A percentile compares a stretch with the other conserved stretches of the same genome.
These are phyloP conservation scores for Saccharum officinarum DNA, from an alignment of 176 grass and related monocot genomes.

Conservation along the genomic window DNA sequence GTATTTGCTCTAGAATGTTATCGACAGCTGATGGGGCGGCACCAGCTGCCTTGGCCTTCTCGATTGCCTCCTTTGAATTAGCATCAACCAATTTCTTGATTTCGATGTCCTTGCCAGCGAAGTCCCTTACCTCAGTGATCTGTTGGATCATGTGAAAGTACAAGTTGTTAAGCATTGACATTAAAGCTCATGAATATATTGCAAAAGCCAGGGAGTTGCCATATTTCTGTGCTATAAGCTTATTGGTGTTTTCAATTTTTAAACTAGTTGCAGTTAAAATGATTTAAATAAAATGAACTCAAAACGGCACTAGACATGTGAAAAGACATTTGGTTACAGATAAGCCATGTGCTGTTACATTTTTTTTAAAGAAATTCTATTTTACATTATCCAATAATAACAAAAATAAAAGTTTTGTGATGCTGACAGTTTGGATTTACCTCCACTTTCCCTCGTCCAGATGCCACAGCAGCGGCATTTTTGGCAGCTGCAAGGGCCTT, in stretches of 20 bases:
- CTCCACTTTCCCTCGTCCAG: constrained; percentile 90
- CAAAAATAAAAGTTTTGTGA: not conserved
- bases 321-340: not conserved
- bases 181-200: not conserved
- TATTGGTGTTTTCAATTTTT: not conserved
- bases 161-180: constrained; percentile 11
- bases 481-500: constrained; percentile 81
- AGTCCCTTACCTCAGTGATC: constrained; percentile 92
- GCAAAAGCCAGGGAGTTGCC: not conserved
- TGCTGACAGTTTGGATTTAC: constrained; percentile 45
- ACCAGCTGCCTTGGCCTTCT: constrained; percentile 69
- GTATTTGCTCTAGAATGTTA: constrained; percentile 86
- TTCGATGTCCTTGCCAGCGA: constrained; percentile 89
- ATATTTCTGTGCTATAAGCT: not conserved
- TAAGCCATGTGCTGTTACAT: not conserved
- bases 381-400: not conserved
- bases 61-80: constrained; percentile 86
- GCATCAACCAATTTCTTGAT: constrained; percentile 90
- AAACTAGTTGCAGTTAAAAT: not conserved
- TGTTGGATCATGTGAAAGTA: constrained; percentile 27
- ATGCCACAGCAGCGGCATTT: constrained; percentile 48
- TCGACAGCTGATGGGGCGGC: constrained; percentile 53
- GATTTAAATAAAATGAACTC: not conserved
- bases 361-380: not conserved
- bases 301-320: not conserved